Percentiles rank a stretch among this genome's conserved stretches.
Evolutionary conservation across 208 protist species (phyloP).

Genomic region (Leishmania aethiopica): DNA sequence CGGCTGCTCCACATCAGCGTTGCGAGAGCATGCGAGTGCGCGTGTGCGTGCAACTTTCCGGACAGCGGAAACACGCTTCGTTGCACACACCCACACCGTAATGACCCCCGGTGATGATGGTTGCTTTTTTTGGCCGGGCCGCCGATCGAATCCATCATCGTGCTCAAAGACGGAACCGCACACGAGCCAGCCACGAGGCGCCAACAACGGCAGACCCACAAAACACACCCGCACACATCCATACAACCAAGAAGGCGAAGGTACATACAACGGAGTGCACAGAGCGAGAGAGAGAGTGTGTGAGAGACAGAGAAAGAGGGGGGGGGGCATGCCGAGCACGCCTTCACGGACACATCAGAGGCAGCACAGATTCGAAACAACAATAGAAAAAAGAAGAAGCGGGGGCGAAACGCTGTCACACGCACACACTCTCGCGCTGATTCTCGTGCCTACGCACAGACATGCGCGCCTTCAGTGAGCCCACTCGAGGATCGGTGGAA

Average conservation of each 20-base stretch:
- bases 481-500: background rate
- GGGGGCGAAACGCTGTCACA: background rate
- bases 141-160: background rate
- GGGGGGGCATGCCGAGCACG: background rate
- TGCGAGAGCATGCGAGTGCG: too few species aligned
- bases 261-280: background rate
- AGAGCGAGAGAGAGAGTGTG: background rate
- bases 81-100: background rate
- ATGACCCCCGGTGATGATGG: background rate
- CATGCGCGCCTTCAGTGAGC: background rate
- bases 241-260: background rate
- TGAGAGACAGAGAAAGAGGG: background rate
- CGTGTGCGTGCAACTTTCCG: too few species aligned
- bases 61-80: background rate
- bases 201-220: background rate
- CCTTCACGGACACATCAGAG: background rate
- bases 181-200: background rate
- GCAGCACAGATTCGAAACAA: background rate
- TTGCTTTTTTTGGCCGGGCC: background rate
- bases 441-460: background rate
- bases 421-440: background rate
- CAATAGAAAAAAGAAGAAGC: background rate
- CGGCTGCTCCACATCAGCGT: too few species aligned
- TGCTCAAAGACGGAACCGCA: background rate
- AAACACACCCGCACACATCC: too few species aligned